Base-by-base conservation (phyloP, 805 yeast species). In the Candida patagonica region DNA sequence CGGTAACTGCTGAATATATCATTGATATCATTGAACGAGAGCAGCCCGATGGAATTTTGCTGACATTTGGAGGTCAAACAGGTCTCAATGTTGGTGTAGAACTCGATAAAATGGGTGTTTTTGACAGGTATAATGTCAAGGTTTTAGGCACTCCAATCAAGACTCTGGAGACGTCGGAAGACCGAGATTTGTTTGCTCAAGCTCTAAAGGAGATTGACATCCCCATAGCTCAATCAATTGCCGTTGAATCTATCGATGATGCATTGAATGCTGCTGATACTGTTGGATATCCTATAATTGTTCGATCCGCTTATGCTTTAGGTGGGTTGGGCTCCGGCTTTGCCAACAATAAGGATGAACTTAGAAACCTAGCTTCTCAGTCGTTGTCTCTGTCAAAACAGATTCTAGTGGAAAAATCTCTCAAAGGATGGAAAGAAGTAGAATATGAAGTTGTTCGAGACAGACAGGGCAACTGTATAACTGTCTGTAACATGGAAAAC, bases 261-360 rank as follows among this genome's bases (percentile, higher is more conserved):
- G 96, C 98, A 20, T 68, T 92, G 46, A 67, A 63, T n/a, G 97
- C 98, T 39, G 98, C 96, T 36, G 78, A 72, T 31, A 57, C 65
- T 35, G 85, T 89, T 46, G 95, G 96, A 7, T 89, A 88, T 65
- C 98, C 98, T 40, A 85, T 89, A 55, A 89, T 89, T 66, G 95
- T 92, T 43, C 81, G 98, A 68, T 86, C 97, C 34, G 98, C 98
- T 17, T 89, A 81, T 60, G 95, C 98, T 6, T 70, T 89, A 34
- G 98, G 98, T 60, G 98, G 98, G 53, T 73, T 89, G 46, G 98
- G 98, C 41, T 89, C 97, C 24, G 98, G 98, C 30, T 89, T 89
- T 58, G 98, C 98, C 42, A 71, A 74, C 52, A 80, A 85, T 61
- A 78, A 74, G 48, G 72, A 73, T 42, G 97, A 92, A 65, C 74